Evolutionary conservation across 2,329 filamentous ascomycete genomes (phyloP).

Genomic region (Apiospora phragmitis): DNA sequence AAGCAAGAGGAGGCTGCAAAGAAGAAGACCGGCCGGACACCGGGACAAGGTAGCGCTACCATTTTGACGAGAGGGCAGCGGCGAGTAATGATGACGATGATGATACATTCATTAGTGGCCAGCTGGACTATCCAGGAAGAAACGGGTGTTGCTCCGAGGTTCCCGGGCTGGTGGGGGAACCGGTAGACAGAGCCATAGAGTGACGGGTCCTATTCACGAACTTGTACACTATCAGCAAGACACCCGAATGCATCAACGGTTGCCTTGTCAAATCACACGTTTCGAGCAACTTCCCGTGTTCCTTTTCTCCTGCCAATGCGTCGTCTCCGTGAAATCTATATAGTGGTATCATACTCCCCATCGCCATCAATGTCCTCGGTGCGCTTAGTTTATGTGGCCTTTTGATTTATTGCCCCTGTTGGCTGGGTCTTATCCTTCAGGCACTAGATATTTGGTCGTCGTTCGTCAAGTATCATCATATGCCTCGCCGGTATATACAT

Average conservation of each 20-base stretch:
- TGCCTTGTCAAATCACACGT: neutral
- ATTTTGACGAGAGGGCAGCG: constrained; percentile 67
- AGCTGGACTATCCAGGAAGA: neutral
- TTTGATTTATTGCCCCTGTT: neutral
- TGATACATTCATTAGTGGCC: constrained; percentile 8
- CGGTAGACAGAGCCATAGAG: constrained; percentile 15
- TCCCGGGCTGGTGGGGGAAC: neutral
- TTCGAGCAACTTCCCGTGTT: neutral
- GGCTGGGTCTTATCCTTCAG: neutral
- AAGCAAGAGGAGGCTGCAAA: constrained; percentile 98
- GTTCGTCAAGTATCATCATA: neutral
- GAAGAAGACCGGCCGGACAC: constrained; percentile 83
- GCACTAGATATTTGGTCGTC: neutral
- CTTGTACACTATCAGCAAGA: constrained; percentile 8
- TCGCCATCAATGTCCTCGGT: neutral
- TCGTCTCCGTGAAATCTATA: constrained; percentile 14
- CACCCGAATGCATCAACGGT: neutral
- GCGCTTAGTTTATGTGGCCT: neutral
- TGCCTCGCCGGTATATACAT: neutral
- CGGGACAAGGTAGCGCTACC: constrained; percentile 69
- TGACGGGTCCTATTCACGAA: constrained; percentile 12
- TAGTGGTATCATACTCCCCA: constrained; percentile 18
- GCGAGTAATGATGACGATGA: constrained; percentile 1
- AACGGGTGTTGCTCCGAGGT: neutral
- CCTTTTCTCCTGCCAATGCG: neutral